Evolutionary conservation across 106 monocot species (phyloP).

Genomic region (Allium sativum): DNA sequence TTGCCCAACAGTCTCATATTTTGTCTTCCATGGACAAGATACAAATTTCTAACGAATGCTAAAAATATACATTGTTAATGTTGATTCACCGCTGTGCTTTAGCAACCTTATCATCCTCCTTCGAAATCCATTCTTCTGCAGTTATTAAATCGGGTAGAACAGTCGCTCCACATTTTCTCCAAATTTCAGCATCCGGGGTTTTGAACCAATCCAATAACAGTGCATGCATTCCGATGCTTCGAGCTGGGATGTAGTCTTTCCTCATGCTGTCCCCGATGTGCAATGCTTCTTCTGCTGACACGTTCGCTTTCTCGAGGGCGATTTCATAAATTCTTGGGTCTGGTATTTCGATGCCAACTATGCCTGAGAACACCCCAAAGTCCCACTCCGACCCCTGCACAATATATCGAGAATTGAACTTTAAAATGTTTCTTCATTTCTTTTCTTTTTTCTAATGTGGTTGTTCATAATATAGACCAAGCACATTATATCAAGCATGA

Average conservation of each 20-base stretch:
- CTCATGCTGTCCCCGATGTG: slow-evolving; percentile 91
- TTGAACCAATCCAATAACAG: slow-evolving; percentile 81
- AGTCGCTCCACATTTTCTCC: slow-evolving; percentile 66
- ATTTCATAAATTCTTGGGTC: slow-evolving; percentile 71
- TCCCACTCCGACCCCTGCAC: slow-evolving; percentile 94
- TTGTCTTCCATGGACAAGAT: no score
- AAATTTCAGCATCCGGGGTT: slow-evolving; percentile 61
- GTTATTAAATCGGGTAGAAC: slow-evolving; percentile 76
- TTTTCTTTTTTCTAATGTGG: no score
- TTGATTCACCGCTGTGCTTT: slow-evolving; percentile 1
- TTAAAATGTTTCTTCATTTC: no score
- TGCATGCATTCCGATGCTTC: slow-evolving; percentile 78
- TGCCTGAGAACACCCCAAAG: slow-evolving; percentile 95
- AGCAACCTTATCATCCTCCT: slow-evolving; percentile 27
- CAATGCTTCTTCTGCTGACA: slow-evolving; percentile 48
- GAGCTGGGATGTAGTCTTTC: slow-evolving; percentile 83
- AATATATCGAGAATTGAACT: no score
- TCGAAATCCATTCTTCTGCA: slow-evolving; percentile 47
- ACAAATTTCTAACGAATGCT: no score
- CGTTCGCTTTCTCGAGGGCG: slow-evolving; percentile 81
- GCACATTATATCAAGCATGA: no score
- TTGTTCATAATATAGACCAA: no score
- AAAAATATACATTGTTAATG: no score
- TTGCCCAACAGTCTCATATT: no score
- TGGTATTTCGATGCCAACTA: slow-evolving; percentile 80